Base-by-base conservation (phyloP, 495 filamentous ascomycete species). In the Aspergillus homomorphus region DNA sequence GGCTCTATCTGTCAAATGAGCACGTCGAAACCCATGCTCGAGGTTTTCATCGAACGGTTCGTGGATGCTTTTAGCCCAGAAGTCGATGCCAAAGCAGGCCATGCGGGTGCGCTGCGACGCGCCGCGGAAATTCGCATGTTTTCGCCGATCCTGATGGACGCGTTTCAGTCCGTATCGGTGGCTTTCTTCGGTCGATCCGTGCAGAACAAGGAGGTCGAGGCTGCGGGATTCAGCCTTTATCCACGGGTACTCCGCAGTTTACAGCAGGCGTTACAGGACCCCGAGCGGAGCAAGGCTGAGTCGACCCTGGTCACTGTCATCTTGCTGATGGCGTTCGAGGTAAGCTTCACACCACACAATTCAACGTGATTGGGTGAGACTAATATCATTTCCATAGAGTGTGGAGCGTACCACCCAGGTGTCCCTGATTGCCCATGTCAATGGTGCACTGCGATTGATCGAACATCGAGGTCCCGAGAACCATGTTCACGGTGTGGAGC, bases 61-160 rank as follows among this genome's bases (percentile, higher is more conserved):
- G 69, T 79, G 1, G 76, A 79, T 51, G 76, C 76, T 8, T 79
- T 79, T 23, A 76, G 73, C 51, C 76, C 76, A 0, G 65, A 76
- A 42, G 74, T 77, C 8, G 70, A 76, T 23, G 52, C 61, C 8
- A 76, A 74, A 30, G 66, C 70, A 9, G 76, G 76, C 7, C 68
- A 69, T 21, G 74, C 76, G 8, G 76, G 74, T 28, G 76, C 76
- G 7, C 53, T 77, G 18, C 69, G 76, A 22, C 71, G 72, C 16
- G 76, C 74, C 5, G 76, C 76, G 0, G 66, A 62, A 20, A 76
- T 77, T 51, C 73, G 76, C 50, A 77, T 77, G 73, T 77, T 76
- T 23, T 76, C 73, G 0, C 76, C 76, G 1, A 64, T 79, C 8
- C 70, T 79, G 9, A 63, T 63, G 1, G 72, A 75, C 52, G 74